Evolutionary conservation across 352 stramenopile genomes (phyloP), one percentile per base, ranked within the genome.

Genomic region (Peronospora destructor): DNA sequence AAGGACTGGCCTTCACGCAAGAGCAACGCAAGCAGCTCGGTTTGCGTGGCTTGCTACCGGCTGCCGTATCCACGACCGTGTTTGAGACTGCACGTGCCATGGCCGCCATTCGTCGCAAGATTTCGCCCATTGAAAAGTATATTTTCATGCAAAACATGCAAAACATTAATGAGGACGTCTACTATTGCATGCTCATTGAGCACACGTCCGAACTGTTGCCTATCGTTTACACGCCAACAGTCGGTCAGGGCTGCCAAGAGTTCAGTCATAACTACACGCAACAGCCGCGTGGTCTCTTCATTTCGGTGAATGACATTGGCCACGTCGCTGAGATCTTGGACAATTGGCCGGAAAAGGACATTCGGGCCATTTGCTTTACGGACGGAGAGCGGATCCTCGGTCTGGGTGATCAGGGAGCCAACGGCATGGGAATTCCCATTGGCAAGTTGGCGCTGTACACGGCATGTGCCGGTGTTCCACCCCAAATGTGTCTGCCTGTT

Each of bases 191-290:
- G 49, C 69, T 97, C 6, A 72, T 91, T 16, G 66, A 90, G 39
- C 64, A 97, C 76, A 95, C 87, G 37, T 61, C 71, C 16, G 85
- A 97, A 77, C 84, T 97, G 56, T 95, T 97, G 73, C 96, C 96
- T 6, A 84, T 98, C 29, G 95, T 98, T 49, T 99, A 99, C 72
- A 99, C 96, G 6, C 96, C 96, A 12, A 98, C 93, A 2, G 96
- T 99, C 0, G 95, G 95, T 36, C 85, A 97, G 45, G 84, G 73
- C 21, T 96, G 86, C 62, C 48, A 87, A 47, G 76, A 95, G 67
- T 98, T 97, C 72, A 92, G 71, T 47, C 73, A 85, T 53, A 87
- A 88, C 45, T 98, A 95, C 71, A 68, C 82, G 40, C 77, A 94
- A 54, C 84, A 77, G 33, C 90, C 93, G 17, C 68, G 91, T 13